A percentile compares a stretch with the other conserved stretches of the same genome.
Conservation (phyloP, 2,329 filamentous ascomycete species). For the Penicillium expansum region DNA sequence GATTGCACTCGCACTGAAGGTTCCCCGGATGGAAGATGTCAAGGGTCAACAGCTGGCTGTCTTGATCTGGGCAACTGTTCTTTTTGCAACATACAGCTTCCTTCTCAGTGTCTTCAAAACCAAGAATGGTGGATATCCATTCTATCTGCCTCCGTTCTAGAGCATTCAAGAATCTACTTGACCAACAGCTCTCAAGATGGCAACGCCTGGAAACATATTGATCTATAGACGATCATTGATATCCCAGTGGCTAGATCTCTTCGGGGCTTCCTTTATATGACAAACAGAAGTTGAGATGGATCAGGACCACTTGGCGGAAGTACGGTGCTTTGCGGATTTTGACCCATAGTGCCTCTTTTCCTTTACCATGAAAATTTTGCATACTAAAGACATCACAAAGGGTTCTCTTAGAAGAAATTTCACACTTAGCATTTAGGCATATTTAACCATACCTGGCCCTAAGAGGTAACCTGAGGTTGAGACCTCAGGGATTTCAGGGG, state of each 20-base stretch:
- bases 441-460: not conserved
- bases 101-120: conserved; percentile 87
- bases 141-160: conserved; percentile 86
- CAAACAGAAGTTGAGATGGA: not conserved
- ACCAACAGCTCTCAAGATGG: not conserved
- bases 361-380: not conserved
- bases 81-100: conserved; percentile 88
- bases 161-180: conserved; percentile 55
- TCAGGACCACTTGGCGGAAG: not conserved
- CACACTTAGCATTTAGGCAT: not conserved
- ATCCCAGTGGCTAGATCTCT: not conserved
- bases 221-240: not conserved
- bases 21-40: conserved; percentile 78
- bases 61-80: conserved; percentile 70
- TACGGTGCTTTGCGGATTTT: not conserved
- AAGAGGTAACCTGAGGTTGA: too few relatives aligned
- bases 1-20: conserved; percentile 88
- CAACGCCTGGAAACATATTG: not conserved
- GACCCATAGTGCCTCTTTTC: not conserved
- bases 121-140: conserved; percentile 95
- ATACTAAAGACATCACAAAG: not conserved
- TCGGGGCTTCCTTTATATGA: not conserved
- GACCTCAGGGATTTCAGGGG: not conserved
- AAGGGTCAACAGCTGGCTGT: conserved; percentile 78
- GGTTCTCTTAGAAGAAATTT: not conserved